Conservation (phyloP, 176 grass and related monocot genomes). For the Thinopyrum elongatum region DNA sequence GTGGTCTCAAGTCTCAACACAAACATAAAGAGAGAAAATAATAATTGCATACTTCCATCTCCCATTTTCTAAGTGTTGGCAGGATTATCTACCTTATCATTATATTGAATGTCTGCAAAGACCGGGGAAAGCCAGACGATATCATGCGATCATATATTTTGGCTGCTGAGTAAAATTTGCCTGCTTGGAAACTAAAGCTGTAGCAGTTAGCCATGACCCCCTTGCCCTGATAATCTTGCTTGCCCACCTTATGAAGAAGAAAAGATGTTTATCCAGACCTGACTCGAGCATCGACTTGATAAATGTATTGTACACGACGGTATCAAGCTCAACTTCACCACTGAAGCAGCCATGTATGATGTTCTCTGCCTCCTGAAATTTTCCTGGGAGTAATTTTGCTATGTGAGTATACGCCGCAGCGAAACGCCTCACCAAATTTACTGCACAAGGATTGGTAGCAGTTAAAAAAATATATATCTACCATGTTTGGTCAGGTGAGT, state of each 20-base stretch:
- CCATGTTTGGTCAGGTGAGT: slow-evolving; percentile 73
- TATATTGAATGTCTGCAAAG: slow-evolving; percentile 77
- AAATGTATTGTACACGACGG: slow-evolving; percentile 80
- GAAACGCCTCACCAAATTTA: background rate
- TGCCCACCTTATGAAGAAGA: slow-evolving; percentile 9
- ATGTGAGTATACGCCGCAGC: background rate
- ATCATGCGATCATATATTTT: slow-evolving; percentile 89
- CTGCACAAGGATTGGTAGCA: background rate
- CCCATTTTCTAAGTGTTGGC: background rate
- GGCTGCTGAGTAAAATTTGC: slow-evolving; percentile 77
- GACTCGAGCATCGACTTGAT: slow-evolving; percentile 90
- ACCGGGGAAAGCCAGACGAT: slow-evolving; percentile 49
- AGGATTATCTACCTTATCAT: slow-evolving; percentile 78
- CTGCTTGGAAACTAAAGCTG: slow-evolving; percentile 53
- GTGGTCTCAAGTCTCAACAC: background rate
- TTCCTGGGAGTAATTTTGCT: slow-evolving; percentile 37
- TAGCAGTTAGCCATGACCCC: slow-evolving; percentile 1
- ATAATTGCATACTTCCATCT: background rate
- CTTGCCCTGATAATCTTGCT: background rate
- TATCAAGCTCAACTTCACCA: slow-evolving; percentile 65
- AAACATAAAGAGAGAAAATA: background rate
- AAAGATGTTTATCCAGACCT: slow-evolving; percentile 48
- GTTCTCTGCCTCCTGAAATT: slow-evolving; percentile 72
- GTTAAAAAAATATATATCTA: slow-evolving; percentile 33
- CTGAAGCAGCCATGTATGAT: slow-evolving; percentile 58